Conservation (phyloP, 2,329 filamentous ascomycete species). For the Ophiostoma ulmi region DNA sequence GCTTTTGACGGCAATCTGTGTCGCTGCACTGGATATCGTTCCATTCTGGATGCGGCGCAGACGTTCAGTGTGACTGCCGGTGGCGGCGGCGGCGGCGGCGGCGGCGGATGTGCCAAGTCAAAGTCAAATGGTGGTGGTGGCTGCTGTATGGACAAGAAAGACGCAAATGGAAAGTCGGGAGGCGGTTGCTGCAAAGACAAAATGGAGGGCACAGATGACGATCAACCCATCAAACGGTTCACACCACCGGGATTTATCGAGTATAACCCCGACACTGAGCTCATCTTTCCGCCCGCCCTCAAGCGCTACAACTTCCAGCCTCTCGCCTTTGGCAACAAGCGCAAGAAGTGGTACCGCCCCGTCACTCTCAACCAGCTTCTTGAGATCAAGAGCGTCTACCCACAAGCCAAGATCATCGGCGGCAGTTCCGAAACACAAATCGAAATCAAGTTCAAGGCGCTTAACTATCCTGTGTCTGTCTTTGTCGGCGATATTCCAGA, state of each 20-base stretch:
- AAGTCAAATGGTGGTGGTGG: constrained; percentile 48
- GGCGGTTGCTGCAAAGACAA: constrained; percentile 68
- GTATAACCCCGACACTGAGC: constrained; percentile 86
- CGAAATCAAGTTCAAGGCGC: constrained; percentile 94
- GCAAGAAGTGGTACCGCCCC: constrained; percentile 88
- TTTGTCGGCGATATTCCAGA: constrained; percentile 92
- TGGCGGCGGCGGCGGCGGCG: constrained; percentile 38
- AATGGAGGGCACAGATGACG: constrained; percentile 45
- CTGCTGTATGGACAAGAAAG: constrained; percentile 65
- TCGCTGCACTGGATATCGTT: constrained; percentile 89
- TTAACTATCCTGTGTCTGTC: constrained; percentile 84
- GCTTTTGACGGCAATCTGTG: constrained; percentile 96
- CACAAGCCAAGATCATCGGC: constrained; percentile 87
- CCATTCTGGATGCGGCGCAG: constrained; percentile 89
- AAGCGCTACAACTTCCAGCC: constrained; percentile 78
- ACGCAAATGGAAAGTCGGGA: constrained; percentile 34
- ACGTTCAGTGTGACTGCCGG: constrained; percentile 63
- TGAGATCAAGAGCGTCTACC: constrained; percentile 82
- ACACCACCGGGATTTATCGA: constrained; percentile 88
- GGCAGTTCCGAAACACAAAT: constrained; percentile 97
- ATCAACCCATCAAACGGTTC: constrained; percentile 60
- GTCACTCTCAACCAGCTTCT: constrained; percentile 81
- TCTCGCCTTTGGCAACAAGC: constrained; percentile 87
- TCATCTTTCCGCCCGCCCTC: constrained; percentile 86
- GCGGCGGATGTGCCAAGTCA: constrained; percentile 45